Base-by-base conservation (phyloP, 2,329 filamentous ascomycete genomes). In the Nigrospora oryzae region DNA sequence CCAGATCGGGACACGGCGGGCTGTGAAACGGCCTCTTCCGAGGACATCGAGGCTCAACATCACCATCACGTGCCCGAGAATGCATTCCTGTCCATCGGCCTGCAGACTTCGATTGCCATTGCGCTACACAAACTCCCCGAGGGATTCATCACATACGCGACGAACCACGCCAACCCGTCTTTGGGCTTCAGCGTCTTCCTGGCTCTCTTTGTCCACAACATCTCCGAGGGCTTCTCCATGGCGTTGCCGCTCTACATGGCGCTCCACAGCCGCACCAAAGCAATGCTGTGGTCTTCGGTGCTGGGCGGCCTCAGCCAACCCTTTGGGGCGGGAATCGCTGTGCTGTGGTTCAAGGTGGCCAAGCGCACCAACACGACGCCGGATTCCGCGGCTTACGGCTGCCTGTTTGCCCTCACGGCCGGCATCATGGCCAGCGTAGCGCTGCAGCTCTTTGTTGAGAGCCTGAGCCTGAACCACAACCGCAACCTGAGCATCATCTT, bases 351-450 rank as follows among this genome's bases (percentile, higher is more conserved):
- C 62, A 81, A 81, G 59, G 65, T 89, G 37, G 82, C 87, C 0
- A 59, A 74, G 54, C 53, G 66, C 37, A 72, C 68, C 3, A 63
- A 77, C 50, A 63, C 74, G 44, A 61, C 62, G 0, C 75, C 76
- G 14, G 72, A 74, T 45, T 65, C 71, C n/a, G 70, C 72, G n/a
- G 73, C 74, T 0, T 91, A 93, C 57, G 87, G 83, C 0, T 78
- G 77, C 43, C 83, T 97, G 67, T 98, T 98, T 68, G 90, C 89
- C 7, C 71, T 83, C 11, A 97, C 91, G 0, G 83, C 89, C 1
- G 93, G 93, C 1, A 94, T 98, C 56, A 97, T 98, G 93, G 84
- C 89, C 28, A 93, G 86, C 55, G 93, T 98, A 30, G 89, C 85
- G 3, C 66, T 98, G 59, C 87, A 94, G 65, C 70, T 98, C 7